Conservation (phyloP, 495 filamentous ascomycete species). For the Daldinia decipiens region DNA sequence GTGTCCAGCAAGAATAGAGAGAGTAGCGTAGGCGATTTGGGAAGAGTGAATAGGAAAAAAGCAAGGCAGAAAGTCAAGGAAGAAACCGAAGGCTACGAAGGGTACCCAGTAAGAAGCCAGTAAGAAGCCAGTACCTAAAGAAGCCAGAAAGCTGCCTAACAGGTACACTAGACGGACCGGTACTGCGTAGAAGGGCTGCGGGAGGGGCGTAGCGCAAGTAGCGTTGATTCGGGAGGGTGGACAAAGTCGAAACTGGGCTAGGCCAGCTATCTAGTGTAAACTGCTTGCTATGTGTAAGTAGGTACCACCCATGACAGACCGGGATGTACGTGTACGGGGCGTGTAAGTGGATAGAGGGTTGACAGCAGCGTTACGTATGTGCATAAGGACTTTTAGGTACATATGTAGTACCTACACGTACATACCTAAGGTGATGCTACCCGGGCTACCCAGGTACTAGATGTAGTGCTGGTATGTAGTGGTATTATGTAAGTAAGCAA, state of each 20-base stretch:
- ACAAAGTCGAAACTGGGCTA: slow-evolving; percentile 39
- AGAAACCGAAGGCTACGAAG: slow-evolving; percentile 17
- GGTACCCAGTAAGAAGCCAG: slow-evolving; percentile 14
- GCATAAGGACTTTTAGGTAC: slow-evolving; percentile 6
- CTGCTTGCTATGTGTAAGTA: slow-evolving; percentile 35
- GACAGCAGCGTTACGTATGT: slow-evolving; percentile 37
- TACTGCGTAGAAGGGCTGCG: slow-evolving; percentile 32
- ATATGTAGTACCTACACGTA: not conserved
- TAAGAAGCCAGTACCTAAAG: no score
- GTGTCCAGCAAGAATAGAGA: slow-evolving; percentile 28
- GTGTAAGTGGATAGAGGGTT: slow-evolving; percentile 19
- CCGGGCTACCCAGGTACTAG: not conserved
- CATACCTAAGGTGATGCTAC: not conserved
- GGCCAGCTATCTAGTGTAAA: slow-evolving; percentile 37
- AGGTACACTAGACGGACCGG: slow-evolving; percentile 20
- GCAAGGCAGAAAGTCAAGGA: slow-evolving; percentile 30
- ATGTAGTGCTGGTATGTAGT: not conserved
- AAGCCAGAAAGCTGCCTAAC: slow-evolving; percentile 24
- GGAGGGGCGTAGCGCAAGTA: slow-evolving; percentile 38
- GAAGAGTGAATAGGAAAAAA: slow-evolving; percentile 27
- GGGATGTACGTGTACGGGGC: slow-evolving; percentile 29
- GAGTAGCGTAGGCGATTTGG: slow-evolving; percentile 28
- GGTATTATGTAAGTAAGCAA: not conserved
- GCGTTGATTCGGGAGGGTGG: slow-evolving; percentile 30
- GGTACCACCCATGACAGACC: slow-evolving; percentile 29